Base-by-base conservation (phyloP, 371 early-diverging fungal genomes). In the Globomyces sp. region DNA sequence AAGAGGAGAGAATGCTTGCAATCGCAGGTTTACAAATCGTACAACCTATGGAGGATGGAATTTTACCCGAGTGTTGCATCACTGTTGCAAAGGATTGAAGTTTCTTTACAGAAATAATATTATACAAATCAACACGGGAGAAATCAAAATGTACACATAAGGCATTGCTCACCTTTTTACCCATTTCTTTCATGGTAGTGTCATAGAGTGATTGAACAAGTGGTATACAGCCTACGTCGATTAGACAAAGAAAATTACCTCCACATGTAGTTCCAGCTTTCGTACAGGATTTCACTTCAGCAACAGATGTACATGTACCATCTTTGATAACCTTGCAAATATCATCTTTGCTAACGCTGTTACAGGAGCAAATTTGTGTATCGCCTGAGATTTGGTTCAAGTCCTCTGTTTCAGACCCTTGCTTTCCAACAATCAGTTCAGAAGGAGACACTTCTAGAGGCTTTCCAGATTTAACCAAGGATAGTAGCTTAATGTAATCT, bases 341-440 rank as follows among this genome's bases (percentile, higher is more conserved):
- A 48, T 81, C 73, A 44, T 80, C 85, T 69, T 87, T 87, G 57
- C 84, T 81, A 62, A 88, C 77, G 67, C 88, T 88, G 74, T 83
- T 85, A 68, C 88, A 88, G 13, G 88, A 88, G 66, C 88, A 88
- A 55, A 88, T 78, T 62, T 87, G 87, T 3, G 88, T 80, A 42
- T 88, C 87, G 51, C 87, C 86, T 6, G 86, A 84, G 5, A 88
- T 69, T 13, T 36, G 6, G 13, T 55, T 13, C 4, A 41, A 4
- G 44, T 86, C 65, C 8, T n/a, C 67, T 8, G 68, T 75, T 41
- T 67, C 73, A 59, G 68, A 68, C 5, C 74, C 79, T 24, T 73
- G 64, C 64, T 79, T 71, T 51, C 87, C 85, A 8, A 85, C 68
- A n/a, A 88, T 80, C 42, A 88, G 73, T 65, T 88, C 84, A 50